Evolutionary conservation across 2,329 filamentous ascomycete genomes (phyloP), one percentile per base, ranked within the genome.

Genomic region (Ophiostoma novo-ulmi): DNA sequence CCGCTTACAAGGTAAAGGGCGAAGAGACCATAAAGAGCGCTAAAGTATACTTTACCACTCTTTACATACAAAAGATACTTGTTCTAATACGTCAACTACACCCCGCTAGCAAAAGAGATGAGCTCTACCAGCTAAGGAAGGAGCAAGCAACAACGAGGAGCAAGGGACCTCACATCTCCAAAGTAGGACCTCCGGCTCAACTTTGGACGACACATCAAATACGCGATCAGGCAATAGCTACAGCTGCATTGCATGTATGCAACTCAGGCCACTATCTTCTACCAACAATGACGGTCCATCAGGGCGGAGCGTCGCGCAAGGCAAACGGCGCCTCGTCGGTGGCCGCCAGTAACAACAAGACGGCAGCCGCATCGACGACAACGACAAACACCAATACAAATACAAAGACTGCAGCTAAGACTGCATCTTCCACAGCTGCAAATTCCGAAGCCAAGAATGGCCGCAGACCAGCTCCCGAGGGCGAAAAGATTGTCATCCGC

Each of bases 401-500:
- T 10, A 26, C 52, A 13, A 26, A 22, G n/a, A 4, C 52, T 3
- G 22, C 52, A 22, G 10, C 52, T 1, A 26, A 22, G 7, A 26
- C 52, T 22, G 36, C 55, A 36, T 5, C 58, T 6, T 17, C 65
- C 7, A 17, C 70, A 20, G 11, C 55, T 26, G 3, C n/a, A 11
- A 58, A 31, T 22, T 13, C 22, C n/a, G 22, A 58, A 58, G 10
- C 52, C 52, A 44, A 67, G 36, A 61, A 35, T 5, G 3, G 5
- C 26, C 26, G 61, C 6, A 38, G 64, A 41, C 38, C 31, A 26
- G 65, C 36, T 22, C 65, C 66, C 41, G 89, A 84, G 78, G 91
- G 92, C 72, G 86, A 96, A 76, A 98, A 98, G 82, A 85, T 97
- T 14, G 84, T 96, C 35, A 84, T 97, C 70, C 89, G 96, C 69